phyloP scores from a whole-genome alignment of 345 rosid genomes.

The Aquilaria yunnanensis region DNA sequence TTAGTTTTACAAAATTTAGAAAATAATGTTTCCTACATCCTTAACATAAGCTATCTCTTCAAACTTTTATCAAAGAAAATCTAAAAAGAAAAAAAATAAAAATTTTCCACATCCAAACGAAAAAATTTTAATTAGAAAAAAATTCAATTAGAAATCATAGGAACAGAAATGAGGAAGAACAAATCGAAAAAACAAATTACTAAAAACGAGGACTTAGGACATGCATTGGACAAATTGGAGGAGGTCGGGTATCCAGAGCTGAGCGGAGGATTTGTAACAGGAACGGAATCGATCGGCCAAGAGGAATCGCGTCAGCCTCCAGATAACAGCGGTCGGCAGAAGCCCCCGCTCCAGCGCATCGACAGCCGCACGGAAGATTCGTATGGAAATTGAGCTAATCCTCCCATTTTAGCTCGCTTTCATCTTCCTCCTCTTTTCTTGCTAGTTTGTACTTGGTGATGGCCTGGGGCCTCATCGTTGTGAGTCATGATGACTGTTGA shows the following conservation, averaged over 20 bases:
- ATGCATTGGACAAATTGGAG: slow-evolving; percentile 51
- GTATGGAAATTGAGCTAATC: slow-evolving; percentile 46
- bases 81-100: no score
- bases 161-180: neutral
- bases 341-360: slow-evolving; percentile 65
- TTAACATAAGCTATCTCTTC: no score
- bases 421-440: no score
- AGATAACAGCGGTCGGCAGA: slow-evolving; percentile 57
- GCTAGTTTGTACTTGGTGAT: no score
- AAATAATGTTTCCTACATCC: no score
- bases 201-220: neutral
- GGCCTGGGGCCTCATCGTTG: no score
- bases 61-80: no score
- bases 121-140: no score
- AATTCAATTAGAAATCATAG: neutral
- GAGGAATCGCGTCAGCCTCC: slow-evolving; percentile 61
- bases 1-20: no score
- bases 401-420: slow-evolving; percentile 36
- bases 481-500: no score
- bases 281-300: slow-evolving; percentile 71
- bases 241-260: slow-evolving; percentile 62
- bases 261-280: slow-evolving; percentile 46
- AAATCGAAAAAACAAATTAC: neutral
- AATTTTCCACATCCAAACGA: no score
- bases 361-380: slow-evolving; percentile 41